Evolutionary conservation across 1,284 basidiomycete species (phyloP).

Genomic region (Ustilago curta): DNA sequence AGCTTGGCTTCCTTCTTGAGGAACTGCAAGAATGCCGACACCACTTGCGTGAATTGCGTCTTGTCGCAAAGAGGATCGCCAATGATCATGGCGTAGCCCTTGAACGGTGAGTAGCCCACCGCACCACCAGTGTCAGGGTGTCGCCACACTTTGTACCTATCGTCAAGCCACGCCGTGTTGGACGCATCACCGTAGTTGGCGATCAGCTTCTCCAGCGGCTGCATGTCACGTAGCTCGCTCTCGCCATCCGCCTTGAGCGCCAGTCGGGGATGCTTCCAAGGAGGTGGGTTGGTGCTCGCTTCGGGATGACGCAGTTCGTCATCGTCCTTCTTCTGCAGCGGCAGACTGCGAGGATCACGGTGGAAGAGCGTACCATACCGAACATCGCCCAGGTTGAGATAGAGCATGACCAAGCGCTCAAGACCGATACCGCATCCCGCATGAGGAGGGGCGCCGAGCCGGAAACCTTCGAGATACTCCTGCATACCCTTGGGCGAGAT

Average conservation of each 20-base stretch:
- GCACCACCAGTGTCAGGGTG: slow-evolving; percentile 72
- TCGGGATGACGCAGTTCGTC: slow-evolving; percentile 62
- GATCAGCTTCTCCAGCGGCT: slow-evolving; percentile 71
- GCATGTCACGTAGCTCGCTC: slow-evolving; percentile 56
- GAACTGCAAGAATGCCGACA: slow-evolving; percentile 71
- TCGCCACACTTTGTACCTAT: slow-evolving; percentile 74
- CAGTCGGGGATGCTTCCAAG: slow-evolving; percentile 49
- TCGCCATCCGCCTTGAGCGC: slow-evolving; percentile 35
- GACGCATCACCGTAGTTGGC: slow-evolving; percentile 75
- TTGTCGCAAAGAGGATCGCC: slow-evolving; percentile 73
- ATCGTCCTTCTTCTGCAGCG: slow-evolving; percentile 36
- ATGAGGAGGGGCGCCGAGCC: slow-evolving; percentile 65
- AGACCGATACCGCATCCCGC: slow-evolving; percentile 68
- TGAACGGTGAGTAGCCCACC: slow-evolving; percentile 71
- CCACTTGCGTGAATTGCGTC: slow-evolving; percentile 71
- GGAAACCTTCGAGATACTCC: slow-evolving; percentile 68
- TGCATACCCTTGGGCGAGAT: slow-evolving; percentile 61
- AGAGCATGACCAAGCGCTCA: slow-evolving; percentile 67
- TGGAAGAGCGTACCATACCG: slow-evolving; percentile 66
- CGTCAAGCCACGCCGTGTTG: slow-evolving; percentile 75
- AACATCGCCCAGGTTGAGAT: slow-evolving; percentile 67
- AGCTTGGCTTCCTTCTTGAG: slow-evolving; percentile 70
- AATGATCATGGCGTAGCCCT: slow-evolving; percentile 72
- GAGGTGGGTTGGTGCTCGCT: slow-evolving; percentile 62
- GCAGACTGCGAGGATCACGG: slow-evolving; percentile 65